Conservation (phyloP, 2,329 filamentous ascomycete species). For the Albophoma yamanashiensis region DNA sequence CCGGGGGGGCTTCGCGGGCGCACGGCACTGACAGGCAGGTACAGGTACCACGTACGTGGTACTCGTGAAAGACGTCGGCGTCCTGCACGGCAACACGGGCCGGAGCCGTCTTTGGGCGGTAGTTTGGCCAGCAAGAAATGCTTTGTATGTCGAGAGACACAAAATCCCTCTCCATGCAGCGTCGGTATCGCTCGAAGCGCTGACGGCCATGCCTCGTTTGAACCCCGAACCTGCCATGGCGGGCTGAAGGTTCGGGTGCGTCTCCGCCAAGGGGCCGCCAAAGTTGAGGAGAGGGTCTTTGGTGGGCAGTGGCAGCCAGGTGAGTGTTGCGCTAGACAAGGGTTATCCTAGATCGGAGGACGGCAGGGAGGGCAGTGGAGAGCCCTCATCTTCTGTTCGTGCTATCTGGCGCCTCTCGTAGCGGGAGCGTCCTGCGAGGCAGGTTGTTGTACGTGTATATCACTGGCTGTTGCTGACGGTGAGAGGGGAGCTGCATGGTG, state of each 20-base stretch:
- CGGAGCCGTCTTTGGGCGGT: background rate
- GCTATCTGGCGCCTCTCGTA: background rate
- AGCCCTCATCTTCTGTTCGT: background rate
- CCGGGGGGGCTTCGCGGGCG: background rate
- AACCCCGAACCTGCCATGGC: background rate
- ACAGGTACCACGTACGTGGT: too few species aligned
- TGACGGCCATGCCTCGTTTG: background rate
- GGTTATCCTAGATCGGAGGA: slow-evolving; percentile 14
- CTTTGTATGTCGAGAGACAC: background rate
- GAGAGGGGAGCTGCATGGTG: background rate
- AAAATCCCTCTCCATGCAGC: background rate
- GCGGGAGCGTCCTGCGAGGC: background rate
- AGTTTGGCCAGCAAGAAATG: background rate
- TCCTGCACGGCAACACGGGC: background rate
- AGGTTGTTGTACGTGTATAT: background rate
- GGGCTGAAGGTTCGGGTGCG: background rate
- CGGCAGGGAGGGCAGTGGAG: slow-evolving; percentile 7
- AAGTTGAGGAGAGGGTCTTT: background rate
- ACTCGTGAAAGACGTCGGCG: background rate
- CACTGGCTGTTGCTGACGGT: background rate
- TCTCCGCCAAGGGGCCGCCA: background rate
- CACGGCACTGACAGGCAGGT: background rate
- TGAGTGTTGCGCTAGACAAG: slow-evolving; percentile 12
- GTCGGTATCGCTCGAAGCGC: background rate
- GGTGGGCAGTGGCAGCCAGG: slow-evolving; percentile 1